A percentile compares a stretch with the other conserved stretches of the same genome.
Evolutionary conservation across 306 rosid species (phyloP).

Genomic region (Trifolium dubium): DNA sequence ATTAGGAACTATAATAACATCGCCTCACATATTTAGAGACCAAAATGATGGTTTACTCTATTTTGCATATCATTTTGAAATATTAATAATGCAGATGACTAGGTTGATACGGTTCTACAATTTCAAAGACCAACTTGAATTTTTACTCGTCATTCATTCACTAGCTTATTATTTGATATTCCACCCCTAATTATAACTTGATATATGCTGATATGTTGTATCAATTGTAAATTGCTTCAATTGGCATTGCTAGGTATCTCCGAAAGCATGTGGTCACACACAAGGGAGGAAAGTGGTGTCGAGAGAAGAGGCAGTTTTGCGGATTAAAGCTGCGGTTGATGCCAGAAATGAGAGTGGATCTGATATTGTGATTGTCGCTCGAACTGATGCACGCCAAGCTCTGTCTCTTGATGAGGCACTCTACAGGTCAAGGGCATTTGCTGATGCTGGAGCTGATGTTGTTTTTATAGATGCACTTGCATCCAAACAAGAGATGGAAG

Average conservation of each 20-base stretch:
- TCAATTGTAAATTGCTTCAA: neutral
- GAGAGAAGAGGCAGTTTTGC: conserved; percentile 84
- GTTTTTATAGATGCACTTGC: conserved; percentile 81
- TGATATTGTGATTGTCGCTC: conserved; percentile 88
- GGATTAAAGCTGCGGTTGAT: conserved; percentile 84
- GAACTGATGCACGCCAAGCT: conserved; percentile 86
- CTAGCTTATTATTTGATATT: neutral
- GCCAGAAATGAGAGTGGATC: conserved; percentile 87
- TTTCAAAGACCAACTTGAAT: neutral
- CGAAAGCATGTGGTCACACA: conserved; percentile 94
- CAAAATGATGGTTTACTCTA: neutral
- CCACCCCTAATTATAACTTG: neutral
- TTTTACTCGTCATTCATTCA: neutral
- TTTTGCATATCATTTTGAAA: neutral
- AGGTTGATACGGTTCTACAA: neutral
- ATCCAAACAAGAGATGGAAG: conserved; percentile 82
- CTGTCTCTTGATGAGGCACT: conserved; percentile 74
- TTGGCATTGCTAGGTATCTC: conserved; percentile 64
- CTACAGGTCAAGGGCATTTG: conserved; percentile 77
- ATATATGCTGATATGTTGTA: neutral
- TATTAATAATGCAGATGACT: neutral
- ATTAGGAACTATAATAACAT: neutral
- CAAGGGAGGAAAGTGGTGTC: conserved; percentile 84
- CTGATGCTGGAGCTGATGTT: conserved; percentile 94
- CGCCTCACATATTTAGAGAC: too few species aligned